A percentile compares a stretch with the other conserved stretches of the same genome.
These are phyloP conservation scores for Lichtheimia corymbifera DNA, from an alignment of 371 early-diverging fungal species.

Conservation along the genomic window DNA sequence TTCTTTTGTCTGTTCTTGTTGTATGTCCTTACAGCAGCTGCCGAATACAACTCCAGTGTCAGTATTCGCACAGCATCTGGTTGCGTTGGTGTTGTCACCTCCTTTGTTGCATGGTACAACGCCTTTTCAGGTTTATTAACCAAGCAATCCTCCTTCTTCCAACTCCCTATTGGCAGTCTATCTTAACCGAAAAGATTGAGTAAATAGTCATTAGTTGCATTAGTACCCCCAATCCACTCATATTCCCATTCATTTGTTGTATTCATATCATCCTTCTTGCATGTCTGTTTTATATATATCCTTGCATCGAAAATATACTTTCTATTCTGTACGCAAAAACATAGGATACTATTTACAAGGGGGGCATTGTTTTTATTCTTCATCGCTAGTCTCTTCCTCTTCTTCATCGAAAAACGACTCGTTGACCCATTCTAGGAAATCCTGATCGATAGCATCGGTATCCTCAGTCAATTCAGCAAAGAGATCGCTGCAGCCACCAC, in stretches of 20 bases:
- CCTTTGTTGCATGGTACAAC: constrained; percentile 75
- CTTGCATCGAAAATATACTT: neutral
- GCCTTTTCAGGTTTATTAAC: constrained; percentile 67
- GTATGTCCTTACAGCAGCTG: constrained; percentile 62
- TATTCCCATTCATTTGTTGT: constrained; percentile 3
- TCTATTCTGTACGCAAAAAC: neutral
- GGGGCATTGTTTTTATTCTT: constrained; percentile 2
- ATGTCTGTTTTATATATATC: neutral
- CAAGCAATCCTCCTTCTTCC: constrained; percentile 58
- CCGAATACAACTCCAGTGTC: constrained; percentile 34
- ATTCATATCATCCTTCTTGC: neutral
- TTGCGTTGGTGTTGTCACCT: constrained; percentile 66
- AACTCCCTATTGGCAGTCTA: constrained; percentile 50
- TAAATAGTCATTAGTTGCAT: neutral
- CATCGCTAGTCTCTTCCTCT: neutral
- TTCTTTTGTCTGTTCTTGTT: constrained; percentile 69
- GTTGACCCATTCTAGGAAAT: constrained; percentile 38
- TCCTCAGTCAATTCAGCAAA: constrained; percentile 40
- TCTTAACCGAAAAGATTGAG: neutral
- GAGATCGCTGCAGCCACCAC: constrained; percentile 34
- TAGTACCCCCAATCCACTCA: neutral
- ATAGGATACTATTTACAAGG: neutral
- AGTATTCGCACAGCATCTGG: constrained; percentile 57
- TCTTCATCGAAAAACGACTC: neutral
- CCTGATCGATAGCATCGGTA: constrained; percentile 34